Percentiles rank a stretch among this genome's conserved stretches.
Evolutionary conservation across 176 grass and related monocot genomes (phyloP).

Genomic region (maize (Zea mays)): Zm-B73-REFERENCE-NAM-5.0 NC_050102.1:24472001-24472500

Average conservation of each 20-base stretch:
- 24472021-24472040: too few species aligned
- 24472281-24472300: slow-evolving; percentile 59
- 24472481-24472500: slow-evolving; percentile 42
- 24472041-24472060: too few species aligned
- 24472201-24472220: neutral
- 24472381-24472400: slow-evolving; percentile 61
- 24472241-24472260: neutral
- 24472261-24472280: neutral
- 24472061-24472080: too few species aligned
- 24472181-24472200: slow-evolving; percentile 39
- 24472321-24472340: slow-evolving; percentile 61
- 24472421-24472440: neutral
- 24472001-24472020: too few species aligned
- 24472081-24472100: too few species aligned
- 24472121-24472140: neutral
- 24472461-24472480: slow-evolving; percentile 43
- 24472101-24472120: too few species aligned
- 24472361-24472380: slow-evolving; percentile 73
- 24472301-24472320: slow-evolving; percentile 75
- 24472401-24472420: slow-evolving; percentile 44
- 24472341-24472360: slow-evolving; percentile 70
- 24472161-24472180: neutral
- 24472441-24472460: slow-evolving; percentile 78
- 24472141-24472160: neutral
- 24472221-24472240: neutral